Evolutionary conservation across 2,329 filamentous ascomycete species (phyloP).

Genomic region (Coniochaeta sp.): DNA sequence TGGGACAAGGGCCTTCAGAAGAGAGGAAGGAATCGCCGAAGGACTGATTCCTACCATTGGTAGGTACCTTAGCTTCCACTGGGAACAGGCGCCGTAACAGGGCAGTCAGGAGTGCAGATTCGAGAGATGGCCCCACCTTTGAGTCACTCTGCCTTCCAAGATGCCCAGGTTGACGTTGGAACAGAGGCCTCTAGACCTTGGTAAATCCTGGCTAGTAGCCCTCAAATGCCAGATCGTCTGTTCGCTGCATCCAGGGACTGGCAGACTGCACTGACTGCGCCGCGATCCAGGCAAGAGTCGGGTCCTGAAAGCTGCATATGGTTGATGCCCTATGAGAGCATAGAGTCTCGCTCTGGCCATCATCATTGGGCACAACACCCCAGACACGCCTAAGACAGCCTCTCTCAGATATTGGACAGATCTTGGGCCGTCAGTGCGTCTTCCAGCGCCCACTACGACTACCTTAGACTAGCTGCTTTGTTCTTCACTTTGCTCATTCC

Average conservation of each 20-base stretch:
- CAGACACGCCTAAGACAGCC: constrained; percentile 9
- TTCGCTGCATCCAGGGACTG: constrained; percentile 18
- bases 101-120: constrained; percentile 1
- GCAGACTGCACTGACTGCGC: no score
- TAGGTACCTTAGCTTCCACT: background rate
- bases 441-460: background rate
- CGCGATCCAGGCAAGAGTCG: constrained; percentile 32
- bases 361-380: constrained; percentile 26
- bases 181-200: no score
- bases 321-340: constrained; percentile 31
- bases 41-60: background rate
- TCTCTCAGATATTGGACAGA: constrained; percentile 5
- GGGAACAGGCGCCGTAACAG: no score
- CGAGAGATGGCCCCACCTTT: background rate
- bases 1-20: background rate
- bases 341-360: constrained; percentile 20
- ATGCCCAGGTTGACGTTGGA: no score
- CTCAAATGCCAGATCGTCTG: background rate
- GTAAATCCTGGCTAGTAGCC: no score
- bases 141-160: background rate
- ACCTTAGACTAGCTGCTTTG: no score
- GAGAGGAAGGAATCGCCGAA: background rate
- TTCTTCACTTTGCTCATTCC: no score
- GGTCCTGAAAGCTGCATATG: constrained; percentile 31
- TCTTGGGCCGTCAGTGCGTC: constrained; percentile 1